Evolutionary conservation across 2,329 filamentous ascomycete species (phyloP).

Genomic region (Calonectria crousiana): DNA sequence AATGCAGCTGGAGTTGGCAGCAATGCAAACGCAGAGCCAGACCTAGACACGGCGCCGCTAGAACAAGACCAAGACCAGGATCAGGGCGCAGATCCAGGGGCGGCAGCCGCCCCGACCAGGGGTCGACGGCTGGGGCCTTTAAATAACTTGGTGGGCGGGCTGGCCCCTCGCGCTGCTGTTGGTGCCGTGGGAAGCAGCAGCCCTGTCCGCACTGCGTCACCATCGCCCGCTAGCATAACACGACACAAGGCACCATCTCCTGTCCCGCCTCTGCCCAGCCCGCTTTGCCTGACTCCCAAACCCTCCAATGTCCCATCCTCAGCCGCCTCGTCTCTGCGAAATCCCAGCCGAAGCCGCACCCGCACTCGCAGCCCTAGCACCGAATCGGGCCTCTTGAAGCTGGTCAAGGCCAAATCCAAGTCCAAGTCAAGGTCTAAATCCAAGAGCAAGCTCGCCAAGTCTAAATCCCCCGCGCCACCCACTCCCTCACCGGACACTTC

Average conservation of each 20-base stretch:
- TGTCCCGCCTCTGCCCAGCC: constrained; percentile 37
- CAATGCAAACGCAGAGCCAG: neutral
- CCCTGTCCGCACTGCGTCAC: constrained; percentile 32
- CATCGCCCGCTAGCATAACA: constrained; percentile 26
- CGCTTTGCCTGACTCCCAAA: constrained; percentile 46
- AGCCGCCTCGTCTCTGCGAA: constrained; percentile 27
- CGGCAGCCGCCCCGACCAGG: neutral
- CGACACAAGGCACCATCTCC: constrained; percentile 34
- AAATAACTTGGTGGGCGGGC: constrained; percentile 30
- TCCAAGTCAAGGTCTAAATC: constrained; percentile 21
- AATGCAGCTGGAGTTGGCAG: neutral
- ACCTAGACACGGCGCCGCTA: neutral
- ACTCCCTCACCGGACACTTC: constrained; percentile 31
- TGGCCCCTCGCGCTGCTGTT: constrained; percentile 35
- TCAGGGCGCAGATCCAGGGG: neutral
- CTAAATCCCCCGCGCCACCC: constrained; percentile 29
- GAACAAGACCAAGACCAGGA: neutral
- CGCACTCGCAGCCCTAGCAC: constrained; percentile 23
- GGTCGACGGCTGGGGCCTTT: constrained; percentile 33
- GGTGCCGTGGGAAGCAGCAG: constrained; percentile 29
- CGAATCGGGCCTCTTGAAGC: constrained; percentile 2
- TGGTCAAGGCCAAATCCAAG: constrained; percentile 27
- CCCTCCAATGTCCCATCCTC: constrained; percentile 42
- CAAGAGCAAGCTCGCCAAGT: constrained; percentile 26
- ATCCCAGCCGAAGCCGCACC: constrained; percentile 30